phyloP scores from a whole-genome alignment of 208 protist species.

The Trypanosomatidae sp. region DNA sequence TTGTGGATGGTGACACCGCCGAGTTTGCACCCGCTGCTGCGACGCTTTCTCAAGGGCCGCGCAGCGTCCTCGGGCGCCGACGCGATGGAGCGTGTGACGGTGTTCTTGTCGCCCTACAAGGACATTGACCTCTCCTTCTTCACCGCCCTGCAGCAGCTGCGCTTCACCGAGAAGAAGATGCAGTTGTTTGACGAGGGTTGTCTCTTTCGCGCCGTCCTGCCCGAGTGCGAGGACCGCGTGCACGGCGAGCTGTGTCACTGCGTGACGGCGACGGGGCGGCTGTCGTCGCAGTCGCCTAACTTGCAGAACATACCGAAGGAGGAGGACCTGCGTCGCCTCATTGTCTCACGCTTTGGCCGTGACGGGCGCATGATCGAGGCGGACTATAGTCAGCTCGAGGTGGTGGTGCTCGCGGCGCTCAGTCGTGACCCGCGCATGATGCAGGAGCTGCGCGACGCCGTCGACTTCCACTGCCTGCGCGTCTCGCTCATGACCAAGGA shows the following conservation, averaged over 20 bases:
- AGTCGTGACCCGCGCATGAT: conserved; percentile 79
- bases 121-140: conserved; percentile 83
- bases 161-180: conserved; percentile 85
- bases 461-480: conserved; percentile 86
- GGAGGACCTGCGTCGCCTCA: conserved; percentile 64
- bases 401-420: conserved; percentile 81
- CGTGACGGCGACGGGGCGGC: conserved; percentile 77
- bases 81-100: conserved; percentile 82
- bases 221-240: conserved; percentile 72
- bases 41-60: conserved; percentile 39
- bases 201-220: conserved; percentile 76
- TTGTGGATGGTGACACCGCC: conserved; percentile 77
- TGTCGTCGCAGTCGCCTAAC: conserved; percentile 83
- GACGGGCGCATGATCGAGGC: conserved; percentile 83
- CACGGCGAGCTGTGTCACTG: conserved; percentile 84
- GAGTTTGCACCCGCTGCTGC: conserved; percentile 50
- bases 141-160: conserved; percentile 77
- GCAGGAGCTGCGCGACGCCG: conserved; percentile 68
- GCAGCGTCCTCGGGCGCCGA: conserved; percentile 68
- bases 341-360: conserved; percentile 73
- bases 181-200: conserved; percentile 84
- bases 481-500: conserved; percentile 85
- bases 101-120: conserved; percentile 60
- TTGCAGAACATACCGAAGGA: conserved; percentile 84
- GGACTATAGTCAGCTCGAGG: conserved; percentile 86